Conservation (phyloP, 495 filamentous ascomycete genomes). For the Cercophora samala region DNA sequence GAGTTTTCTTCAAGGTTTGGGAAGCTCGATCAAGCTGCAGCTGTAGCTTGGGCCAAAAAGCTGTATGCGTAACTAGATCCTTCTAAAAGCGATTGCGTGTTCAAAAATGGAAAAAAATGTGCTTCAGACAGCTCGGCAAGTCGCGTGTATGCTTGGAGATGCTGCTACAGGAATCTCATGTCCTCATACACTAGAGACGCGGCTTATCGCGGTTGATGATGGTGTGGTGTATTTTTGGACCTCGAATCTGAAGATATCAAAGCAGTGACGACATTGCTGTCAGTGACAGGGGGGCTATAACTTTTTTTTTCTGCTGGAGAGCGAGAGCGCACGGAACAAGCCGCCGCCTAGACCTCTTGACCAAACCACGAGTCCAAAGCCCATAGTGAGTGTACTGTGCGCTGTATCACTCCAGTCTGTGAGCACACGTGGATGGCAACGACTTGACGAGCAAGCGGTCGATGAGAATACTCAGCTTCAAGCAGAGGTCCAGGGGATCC, state of each 20-base stretch:
- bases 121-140: not conserved
- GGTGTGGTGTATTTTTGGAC: not conserved
- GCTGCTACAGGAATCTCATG: not conserved
- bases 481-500: not conserved
- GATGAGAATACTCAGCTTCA: too few species aligned
- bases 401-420: not conserved
- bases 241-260: not conserved
- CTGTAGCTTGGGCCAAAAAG: not conserved
- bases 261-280: slow-evolving; percentile 19
- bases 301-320: not conserved
- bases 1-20: not conserved
- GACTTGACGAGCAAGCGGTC: not conserved
- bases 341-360: not conserved
- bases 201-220: not conserved
- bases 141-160: not conserved
- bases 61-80: not conserved
- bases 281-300: slow-evolving; percentile 6
- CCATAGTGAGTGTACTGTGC: too few species aligned
- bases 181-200: not conserved
- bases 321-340: not conserved
- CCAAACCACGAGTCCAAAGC: not conserved
- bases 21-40: not conserved
- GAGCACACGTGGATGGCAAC: not conserved
- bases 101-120: not conserved
- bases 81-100: not conserved